Base-by-base conservation (phyloP, 306 rosid genomes). In the Gastrolobium villosum region DNA sequence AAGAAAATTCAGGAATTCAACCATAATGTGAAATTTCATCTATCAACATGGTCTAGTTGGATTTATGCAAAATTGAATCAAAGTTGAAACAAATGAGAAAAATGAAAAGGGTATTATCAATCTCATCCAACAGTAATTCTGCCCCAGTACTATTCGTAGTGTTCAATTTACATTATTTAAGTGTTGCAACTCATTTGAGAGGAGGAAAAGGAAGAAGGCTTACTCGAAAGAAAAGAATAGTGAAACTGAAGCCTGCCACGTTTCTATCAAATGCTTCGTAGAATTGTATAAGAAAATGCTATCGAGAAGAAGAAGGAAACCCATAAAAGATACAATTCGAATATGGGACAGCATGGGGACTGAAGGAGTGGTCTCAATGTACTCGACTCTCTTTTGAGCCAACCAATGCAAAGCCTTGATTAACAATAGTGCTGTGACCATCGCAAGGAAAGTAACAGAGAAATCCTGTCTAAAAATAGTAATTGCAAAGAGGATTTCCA, bases 381-480 rank as follows among this genome's bases (percentile, higher is more conserved):
- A 96, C 87, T 96, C 99, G 3, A 96, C 98, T 77, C 99, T 90
- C 86, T 96, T 96, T 80, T 96, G 99, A 69, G 93, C 99, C 87
- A 96, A 83, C 99, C 99, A 96, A 83, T 93, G 99, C 87, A 96
- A 74, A 53, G 98, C 96, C 89, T 96, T 96, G 72, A 96, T 91
- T 55, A 93, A 81, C 81, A 96, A 80, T 55, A 96, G 78, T 5
- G 94, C 92, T 0, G 99, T 93, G 36, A 96, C 99, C 97, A 91
- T 93, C 0, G 93, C 97, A 81, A 96, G 93, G 61, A 96, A 96
- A 1, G 94, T 83, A 59, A 96, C 97, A 2, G 99, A 96, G 76
- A 96, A 93, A 36, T 96, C 98, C 90, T 96, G 99, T 84, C 99
- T 80, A 83, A 96, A 96, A 63, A 96, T 93, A 43, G 99, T 96